Base-by-base conservation (phyloP, 2,329 filamentous ascomycete genomes). In the Beauveria pseudobassiana region DNA sequence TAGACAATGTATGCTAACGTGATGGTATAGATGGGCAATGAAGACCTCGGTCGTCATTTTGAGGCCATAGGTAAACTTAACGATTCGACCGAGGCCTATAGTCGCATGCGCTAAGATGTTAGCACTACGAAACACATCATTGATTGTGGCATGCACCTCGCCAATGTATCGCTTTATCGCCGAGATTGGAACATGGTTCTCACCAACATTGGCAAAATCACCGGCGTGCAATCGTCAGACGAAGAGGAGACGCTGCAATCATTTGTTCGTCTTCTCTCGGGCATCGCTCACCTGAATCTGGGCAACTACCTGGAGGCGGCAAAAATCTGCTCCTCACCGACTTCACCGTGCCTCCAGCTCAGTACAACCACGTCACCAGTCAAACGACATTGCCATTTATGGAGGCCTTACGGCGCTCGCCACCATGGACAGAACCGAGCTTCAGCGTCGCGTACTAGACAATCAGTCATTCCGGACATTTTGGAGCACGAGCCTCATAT, bases 401-500 rank as follows among this genome's bases (percentile, higher is more conserved):
- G 95, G 93, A 54, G 93, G 91, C 5, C 84, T 99, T 26, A 88
- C 93, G 66, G 91, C 95, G 6, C 83, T 99, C 26, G 93, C 93
- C 28, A 92, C 91, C 2, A 96, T 98, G 89, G 83, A 90, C 63
- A 86, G 95, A 53, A 78, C 81, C 8, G 86, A 91, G 64, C 80
- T 99, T 24, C 89, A 95, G 72, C 77, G 76, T 6, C 80, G 80
- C 7, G 91, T 98, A 2, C 83, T 99, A 0, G 90, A 95, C 43
- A 96, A 91, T 70, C 78, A 79, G 40, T 79, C 82, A 12, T 99
- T 99, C 77, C 88, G 95, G 58, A 86, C 84, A 51, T 96, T 95
- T 83, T 99, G 16, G 95, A 98, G 73, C 82, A 96, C 1, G 95
- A 98, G 74, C 92, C 93, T 3, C 93, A 98, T 69, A 89, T 99